These are phyloP conservation scores for Platismatia glauca DNA, from an alignment of 495 filamentous ascomycete species.

Conservation along the genomic window DNA sequence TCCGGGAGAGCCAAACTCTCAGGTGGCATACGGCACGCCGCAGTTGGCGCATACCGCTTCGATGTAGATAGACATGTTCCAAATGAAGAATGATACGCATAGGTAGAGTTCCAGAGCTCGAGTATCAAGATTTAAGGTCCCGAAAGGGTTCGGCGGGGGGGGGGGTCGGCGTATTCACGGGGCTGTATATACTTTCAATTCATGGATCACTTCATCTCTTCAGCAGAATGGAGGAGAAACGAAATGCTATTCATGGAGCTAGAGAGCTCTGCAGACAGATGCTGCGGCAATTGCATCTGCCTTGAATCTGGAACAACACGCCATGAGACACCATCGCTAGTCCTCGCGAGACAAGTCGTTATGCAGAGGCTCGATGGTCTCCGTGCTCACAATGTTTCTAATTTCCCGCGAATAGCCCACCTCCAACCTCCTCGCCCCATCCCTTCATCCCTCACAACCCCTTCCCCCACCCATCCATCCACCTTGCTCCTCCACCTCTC, in stretches of 20 bases:
- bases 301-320: background rate
- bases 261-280: background rate
- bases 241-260: background rate
- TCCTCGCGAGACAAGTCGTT: background rate
- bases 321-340: constrained; percentile 1
- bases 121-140: background rate
- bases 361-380: background rate
- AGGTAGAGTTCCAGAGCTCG: background rate
- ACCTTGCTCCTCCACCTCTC: constrained; percentile 80
- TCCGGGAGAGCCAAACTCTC: constrained; percentile 43
- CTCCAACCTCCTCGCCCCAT: constrained; percentile 38
- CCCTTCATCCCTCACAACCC: constrained; percentile 35
- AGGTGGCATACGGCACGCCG: constrained; percentile 18
- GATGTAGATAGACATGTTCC: constrained; percentile 6
- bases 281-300: background rate
- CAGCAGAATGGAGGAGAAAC: background rate
- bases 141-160: background rate
- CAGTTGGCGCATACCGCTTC: constrained; percentile 10
- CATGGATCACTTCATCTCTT: background rate
- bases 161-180: background rate
- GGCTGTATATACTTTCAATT: background rate
- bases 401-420: constrained; percentile 43
- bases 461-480: constrained; percentile 57
- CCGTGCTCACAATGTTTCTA: constrained; percentile 8
- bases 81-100: background rate